These are phyloP conservation scores for Cucurbita maxima DNA, from an alignment of 306 rosid genomes.

Conservation along the genomic window DNA sequence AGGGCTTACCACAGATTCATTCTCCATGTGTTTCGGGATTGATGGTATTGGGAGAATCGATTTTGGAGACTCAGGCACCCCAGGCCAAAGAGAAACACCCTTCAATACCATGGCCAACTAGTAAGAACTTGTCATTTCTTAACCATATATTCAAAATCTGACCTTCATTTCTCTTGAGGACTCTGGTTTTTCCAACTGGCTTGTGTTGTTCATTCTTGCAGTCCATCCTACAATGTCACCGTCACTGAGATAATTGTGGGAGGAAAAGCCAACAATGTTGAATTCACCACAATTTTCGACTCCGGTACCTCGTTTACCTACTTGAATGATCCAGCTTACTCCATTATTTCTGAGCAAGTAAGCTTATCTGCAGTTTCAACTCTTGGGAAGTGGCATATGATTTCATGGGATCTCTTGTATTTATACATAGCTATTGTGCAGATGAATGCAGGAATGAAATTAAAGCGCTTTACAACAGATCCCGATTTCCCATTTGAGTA, in stretches of 20 bases:
- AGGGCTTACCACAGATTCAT: slow-evolving; percentile 51
- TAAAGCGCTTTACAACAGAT: slow-evolving; percentile 14
- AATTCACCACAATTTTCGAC: slow-evolving; percentile 60
- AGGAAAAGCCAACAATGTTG: slow-evolving; percentile 20
- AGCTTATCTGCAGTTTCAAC: slow-evolving; percentile 16
- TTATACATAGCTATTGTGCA: slow-evolving; percentile 20
- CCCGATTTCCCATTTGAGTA: slow-evolving; percentile 52
- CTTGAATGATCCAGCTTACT: slow-evolving; percentile 64
- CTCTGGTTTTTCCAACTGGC: slow-evolving; percentile 9
- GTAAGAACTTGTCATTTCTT: slow-evolving; percentile 32
- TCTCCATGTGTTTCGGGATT: slow-evolving; percentile 80
- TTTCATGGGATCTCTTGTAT: neutral
- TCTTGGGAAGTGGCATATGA: neutral
- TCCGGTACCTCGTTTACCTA: slow-evolving; percentile 81
- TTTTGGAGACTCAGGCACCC: slow-evolving; percentile 64
- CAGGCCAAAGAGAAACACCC: slow-evolving; percentile 55
- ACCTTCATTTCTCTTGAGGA: neutral
- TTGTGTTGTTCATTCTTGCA: slow-evolving; percentile 21
- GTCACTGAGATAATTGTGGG: slow-evolving; percentile 50
- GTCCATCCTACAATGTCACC: slow-evolving; percentile 57
- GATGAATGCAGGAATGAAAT: slow-evolving; percentile 31
- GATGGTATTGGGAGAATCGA: slow-evolving; percentile 57
- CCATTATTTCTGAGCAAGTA: slow-evolving; percentile 37
- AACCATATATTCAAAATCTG: neutral
- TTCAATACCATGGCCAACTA: slow-evolving; percentile 20